A percentile compares a stretch with the other conserved stretches of the same genome.
phyloP scores from a whole-genome alignment of 192 early-diverging fungal genomes.

The Rhizophagus clarus region DNA sequence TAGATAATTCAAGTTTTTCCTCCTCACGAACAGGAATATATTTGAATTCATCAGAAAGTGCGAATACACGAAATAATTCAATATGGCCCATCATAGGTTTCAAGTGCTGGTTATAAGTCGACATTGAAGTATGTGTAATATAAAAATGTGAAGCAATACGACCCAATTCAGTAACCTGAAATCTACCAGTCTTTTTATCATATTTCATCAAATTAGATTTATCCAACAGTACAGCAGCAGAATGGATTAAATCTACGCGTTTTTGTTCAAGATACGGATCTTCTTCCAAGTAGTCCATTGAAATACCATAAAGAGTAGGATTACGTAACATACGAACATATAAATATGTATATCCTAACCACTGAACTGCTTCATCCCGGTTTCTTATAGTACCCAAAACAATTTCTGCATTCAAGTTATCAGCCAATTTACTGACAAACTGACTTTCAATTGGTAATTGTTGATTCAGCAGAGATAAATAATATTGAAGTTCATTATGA shows the following conservation, averaged over 20 bases:
- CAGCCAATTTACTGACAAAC: conserved; percentile 82
- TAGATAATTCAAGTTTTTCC: conserved; percentile 88
- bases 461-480: conserved; percentile 91
- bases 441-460: conserved; percentile 98
- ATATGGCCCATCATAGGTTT: conserved; percentile 89
- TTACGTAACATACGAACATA: conserved; percentile 97
- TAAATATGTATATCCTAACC: conserved; percentile 94
- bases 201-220: conserved; percentile 94
- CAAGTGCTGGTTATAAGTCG: conserved; percentile 91
- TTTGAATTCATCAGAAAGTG: conserved; percentile 90
- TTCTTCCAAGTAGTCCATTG: conserved; percentile 66
- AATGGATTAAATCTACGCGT: conserved; percentile 88
- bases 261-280: conserved; percentile 83
- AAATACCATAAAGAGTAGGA: conserved; percentile 82
- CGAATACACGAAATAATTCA: conserved; percentile 89
- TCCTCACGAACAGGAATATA: conserved; percentile 93
- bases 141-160: conserved; percentile 98
- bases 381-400: conserved; percentile 89
- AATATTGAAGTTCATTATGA: conserved; percentile 92
- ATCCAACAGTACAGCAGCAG: conserved; percentile 84
- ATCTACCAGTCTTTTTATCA: conserved; percentile 86
- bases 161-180: conserved; percentile 90
- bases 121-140: conserved; percentile 88
- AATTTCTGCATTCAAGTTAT: conserved; percentile 96
- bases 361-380: conserved; percentile 92